These are phyloP conservation scores for Tilletia walkeri DNA, from an alignment of 1,284 basidiomycete species.

Conservation along the genomic window DNA sequence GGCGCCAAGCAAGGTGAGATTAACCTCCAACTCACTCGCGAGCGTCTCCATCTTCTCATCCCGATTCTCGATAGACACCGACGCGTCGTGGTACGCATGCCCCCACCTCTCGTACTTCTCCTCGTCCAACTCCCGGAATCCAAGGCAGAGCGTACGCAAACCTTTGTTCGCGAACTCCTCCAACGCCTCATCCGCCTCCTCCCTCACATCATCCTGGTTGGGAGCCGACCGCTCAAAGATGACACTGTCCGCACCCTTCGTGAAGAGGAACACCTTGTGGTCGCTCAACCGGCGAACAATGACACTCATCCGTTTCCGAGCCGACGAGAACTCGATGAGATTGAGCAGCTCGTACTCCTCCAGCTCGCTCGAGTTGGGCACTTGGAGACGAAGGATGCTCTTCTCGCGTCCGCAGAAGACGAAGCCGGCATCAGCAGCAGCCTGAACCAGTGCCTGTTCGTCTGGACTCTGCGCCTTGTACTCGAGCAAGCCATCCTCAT, in stretches of 20 bases:
- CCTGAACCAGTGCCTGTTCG: constrained; percentile 91
- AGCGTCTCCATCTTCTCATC: constrained; percentile 90
- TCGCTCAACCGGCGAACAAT: constrained; percentile 76
- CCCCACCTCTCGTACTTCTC: constrained; percentile 89
- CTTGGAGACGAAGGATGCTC: constrained; percentile 90
- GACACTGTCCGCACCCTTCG: constrained; percentile 97
- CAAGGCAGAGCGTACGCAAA: constrained; percentile 91
- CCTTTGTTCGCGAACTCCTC: constrained; percentile 83
- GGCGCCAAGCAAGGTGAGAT: constrained; percentile 86
- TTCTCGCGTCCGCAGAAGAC: constrained; percentile 81
- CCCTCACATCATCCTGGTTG: constrained; percentile 70
- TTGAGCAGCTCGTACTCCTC: constrained; percentile 90
- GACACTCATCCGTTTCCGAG: constrained; percentile 95
- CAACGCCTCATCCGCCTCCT: constrained; percentile 67
- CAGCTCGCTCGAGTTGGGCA: constrained; percentile 68
- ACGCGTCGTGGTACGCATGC: constrained; percentile 82
- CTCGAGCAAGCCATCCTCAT: constrained; percentile 66
- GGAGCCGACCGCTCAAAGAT: constrained; percentile 63
- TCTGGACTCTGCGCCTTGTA: constrained; percentile 98
- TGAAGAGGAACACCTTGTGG: constrained; percentile 89
- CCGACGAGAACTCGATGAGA: constrained; percentile 98
- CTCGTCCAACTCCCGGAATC: constrained; percentile 84
- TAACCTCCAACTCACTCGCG: constrained; percentile 92
- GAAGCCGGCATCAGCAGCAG: constrained; percentile 88
- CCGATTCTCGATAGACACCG: constrained; percentile 85